Base-by-base conservation (phyloP, 495 filamentous ascomycete species). In the Penicillium taxi region DNA sequence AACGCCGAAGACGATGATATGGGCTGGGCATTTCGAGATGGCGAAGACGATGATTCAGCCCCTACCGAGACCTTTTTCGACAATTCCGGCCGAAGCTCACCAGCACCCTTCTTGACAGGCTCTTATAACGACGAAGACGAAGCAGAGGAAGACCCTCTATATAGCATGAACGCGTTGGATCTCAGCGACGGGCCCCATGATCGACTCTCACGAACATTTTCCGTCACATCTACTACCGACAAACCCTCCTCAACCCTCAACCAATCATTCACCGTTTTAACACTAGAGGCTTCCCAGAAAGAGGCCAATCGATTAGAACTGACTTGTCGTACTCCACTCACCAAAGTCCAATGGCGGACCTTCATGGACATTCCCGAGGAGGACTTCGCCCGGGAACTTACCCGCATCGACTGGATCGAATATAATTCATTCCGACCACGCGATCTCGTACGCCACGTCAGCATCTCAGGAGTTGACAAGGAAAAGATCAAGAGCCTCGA, bases 391-490 rank as follows among this genome's bases (percentile, higher is more conserved):
- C 78, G 78, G 32, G 91, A 98, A 57, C 70, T 98, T 52, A 96
- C 91, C 5, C 77, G 91, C 35, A 89, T 96, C 26, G 91, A 96
- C 63, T 96, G 90, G 91, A 74, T 87, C 52, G 88, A 94, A 78
- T 95, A 94, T 60, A 88, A 82, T 46, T 83, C 86, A n/a, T 93
- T 96, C 54, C 80, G 84, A n/a, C 83, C 89, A 27, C 83, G 91
- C 31, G 93, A 98, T 60, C 72, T 96, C 4, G 82, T 96, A 32
- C 81, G 93, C 2, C 83, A 95, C 58, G 86, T 94, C 43, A 87
- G 78, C 49, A 64, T 94, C 30, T 73, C 80, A 4, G 60, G 73
- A 2, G 75, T 81, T 20, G 65, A 67, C 26, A 85, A 82, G 60
- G 81, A 86, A 38, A 85, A 81, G 48, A 83, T 80, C 54, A 81